phyloP scores from a whole-genome alignment of 176 grass and related monocot species.

The Zoysia japonica region DNA sequence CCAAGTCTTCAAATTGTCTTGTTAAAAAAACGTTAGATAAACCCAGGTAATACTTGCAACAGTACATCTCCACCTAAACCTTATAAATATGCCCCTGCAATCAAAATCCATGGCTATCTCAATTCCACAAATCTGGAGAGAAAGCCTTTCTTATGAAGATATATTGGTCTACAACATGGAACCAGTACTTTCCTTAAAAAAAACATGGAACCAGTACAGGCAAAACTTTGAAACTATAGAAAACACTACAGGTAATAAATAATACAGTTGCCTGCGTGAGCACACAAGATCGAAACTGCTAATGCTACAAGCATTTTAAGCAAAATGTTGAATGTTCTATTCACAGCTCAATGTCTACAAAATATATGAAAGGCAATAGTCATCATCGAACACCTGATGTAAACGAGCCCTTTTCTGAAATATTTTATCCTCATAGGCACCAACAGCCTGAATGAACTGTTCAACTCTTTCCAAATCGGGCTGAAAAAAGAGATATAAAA shows the following conservation, averaged over 20 bases:
- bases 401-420: conserved; percentile 93
- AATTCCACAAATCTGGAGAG: conserved; percentile 21
- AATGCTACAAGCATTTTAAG: not conserved
- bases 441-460: conserved; percentile 97
- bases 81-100: not conserved
- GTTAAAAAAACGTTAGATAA: conserved; percentile 10
- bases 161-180: conserved; percentile 2
- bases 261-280: not conserved
- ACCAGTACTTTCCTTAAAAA: no score
- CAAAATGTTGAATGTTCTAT: not conserved
- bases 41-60: not conserved
- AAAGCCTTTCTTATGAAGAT: not conserved
- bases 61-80: not conserved
- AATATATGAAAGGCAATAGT: conserved; percentile 32
- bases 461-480: conserved; percentile 85
- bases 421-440: conserved; percentile 87
- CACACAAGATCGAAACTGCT: not conserved
- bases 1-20: not conserved
- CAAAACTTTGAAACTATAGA: conserved; percentile 1
- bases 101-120: conserved; percentile 20
- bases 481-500: conserved; percentile 51
- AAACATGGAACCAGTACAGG: not conserved
- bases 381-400: conserved; percentile 65
- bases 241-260: conserved; percentile 14
- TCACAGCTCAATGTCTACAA: not conserved